Percentiles rank a stretch among this genome's conserved stretches.
Conservation (phyloP, 305 asterid genomes). For the Andrographis paniculata region DNA sequence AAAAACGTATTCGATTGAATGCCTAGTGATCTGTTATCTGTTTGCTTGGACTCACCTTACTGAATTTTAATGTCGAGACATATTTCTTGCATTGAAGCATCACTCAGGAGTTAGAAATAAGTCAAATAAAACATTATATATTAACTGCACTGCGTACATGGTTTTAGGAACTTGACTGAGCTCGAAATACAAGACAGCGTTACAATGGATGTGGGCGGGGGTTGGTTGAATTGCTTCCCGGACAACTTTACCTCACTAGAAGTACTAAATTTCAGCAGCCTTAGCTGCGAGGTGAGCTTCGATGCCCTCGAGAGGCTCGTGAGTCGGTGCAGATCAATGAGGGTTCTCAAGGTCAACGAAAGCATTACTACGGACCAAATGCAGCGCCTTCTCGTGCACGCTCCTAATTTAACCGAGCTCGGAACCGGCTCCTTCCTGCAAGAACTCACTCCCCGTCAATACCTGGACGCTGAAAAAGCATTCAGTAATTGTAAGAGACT, state of each 20-base stretch:
- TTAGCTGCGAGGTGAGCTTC: conserved; percentile 25
- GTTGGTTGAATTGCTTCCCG: conserved; percentile 32
- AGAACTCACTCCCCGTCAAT: conserved; percentile 31
- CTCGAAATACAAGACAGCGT: conserved; percentile 29
- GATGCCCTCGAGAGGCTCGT: conserved; percentile 47
- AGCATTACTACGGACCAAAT: conserved; percentile 26
- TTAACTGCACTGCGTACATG: conserved; percentile 1
- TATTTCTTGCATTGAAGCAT: no score
- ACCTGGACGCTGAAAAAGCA: conserved; percentile 25
- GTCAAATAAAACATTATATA: no score
- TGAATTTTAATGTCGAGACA: background rate
- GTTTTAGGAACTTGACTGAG: conserved; percentile 27
- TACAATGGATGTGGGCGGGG: conserved; percentile 19
- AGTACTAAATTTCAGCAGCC: conserved; percentile 28
- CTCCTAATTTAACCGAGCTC: conserved; percentile 33
- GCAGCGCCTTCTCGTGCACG: conserved; percentile 21
- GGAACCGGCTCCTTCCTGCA: conserved; percentile 35
- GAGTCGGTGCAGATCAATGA: conserved; percentile 35
- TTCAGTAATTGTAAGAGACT: conserved; percentile 37
- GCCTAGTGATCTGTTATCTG: conserved; percentile 11
- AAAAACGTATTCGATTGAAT: conserved; percentile 15
- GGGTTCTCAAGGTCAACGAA: conserved; percentile 26
- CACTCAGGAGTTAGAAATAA: no score
- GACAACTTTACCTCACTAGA: conserved; percentile 28
- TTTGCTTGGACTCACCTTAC: conserved; percentile 6